Evolutionary conservation across 129 eudicot genomes (phyloP), one percentile per base, ranked within the genome.

Genomic region (Chrysanthemum lavandulifolium): DNA sequence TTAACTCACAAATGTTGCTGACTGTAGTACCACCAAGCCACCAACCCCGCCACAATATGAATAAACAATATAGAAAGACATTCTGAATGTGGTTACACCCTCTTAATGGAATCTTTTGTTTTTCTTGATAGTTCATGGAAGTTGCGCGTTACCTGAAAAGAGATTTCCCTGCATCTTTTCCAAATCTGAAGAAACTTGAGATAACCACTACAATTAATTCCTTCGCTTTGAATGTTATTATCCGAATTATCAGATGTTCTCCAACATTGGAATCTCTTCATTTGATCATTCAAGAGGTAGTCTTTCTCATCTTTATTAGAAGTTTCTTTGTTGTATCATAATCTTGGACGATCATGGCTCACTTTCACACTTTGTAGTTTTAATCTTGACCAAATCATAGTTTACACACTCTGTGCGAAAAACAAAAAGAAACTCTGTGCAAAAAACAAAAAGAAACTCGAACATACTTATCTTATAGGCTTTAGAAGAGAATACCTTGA

Each of bases 141-240:
- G 47, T 4, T 73, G 62, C 52, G 11, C 52, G 13, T 70, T 54
- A 18, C 19, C 19, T 18, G 13, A 11, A 15, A 10, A 33, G 65
- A 62, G 15, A 13, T 61, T 48, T 48, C 4, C 51, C 69, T 15
- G 6, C 48, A 43, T 73, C 52, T 50, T 29, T 29, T 61, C 70
- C 71, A 5, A 50, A 73, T 50, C 36, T 73, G 52, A 73, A 73
- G 70, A 73, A 45, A 27, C 52, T 73, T 13, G 53, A 62, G 78
- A 55, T 73, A 47, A 40, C 67, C 47, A 50, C 29, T 29, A 6
- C 18, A 15, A 29, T 11, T 31, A 36, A 31, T 6, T 3, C n/a
- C 8, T 29, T 10, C 63, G 12, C 50, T n/a, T 49, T 58, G 21
- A 18, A 14, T 62, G 40, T 5, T 5, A 50, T 73, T 48, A 73